A percentile compares a stretch with the other conserved stretches of the same genome.
Conservation (phyloP, 2,329 filamentous ascomycete species). For the Neofusicoccum umdonicola region DNA sequence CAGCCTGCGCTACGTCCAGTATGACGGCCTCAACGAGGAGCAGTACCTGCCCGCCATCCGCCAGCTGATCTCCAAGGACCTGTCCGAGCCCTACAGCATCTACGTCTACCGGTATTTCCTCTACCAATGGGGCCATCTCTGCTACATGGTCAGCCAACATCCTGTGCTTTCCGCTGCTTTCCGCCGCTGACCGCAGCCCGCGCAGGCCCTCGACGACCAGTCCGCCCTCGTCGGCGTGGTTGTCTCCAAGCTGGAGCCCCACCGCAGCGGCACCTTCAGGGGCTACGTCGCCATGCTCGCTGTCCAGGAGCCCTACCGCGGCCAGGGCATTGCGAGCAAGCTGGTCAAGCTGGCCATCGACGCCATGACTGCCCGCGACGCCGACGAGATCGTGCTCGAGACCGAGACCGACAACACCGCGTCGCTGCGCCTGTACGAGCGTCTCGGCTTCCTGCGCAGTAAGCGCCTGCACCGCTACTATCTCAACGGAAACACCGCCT, state of each 20-base stretch:
- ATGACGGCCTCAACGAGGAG: constrained; percentile 58
- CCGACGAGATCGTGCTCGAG: constrained; percentile 93
- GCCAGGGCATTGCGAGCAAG: constrained; percentile 79
- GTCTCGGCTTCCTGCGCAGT: constrained; percentile 84
- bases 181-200: constrained; percentile 2
- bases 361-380: constrained; percentile 77
- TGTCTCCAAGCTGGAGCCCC: constrained; percentile 89
- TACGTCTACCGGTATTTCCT: constrained; percentile 99
- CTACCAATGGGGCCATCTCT: constrained; percentile 97
- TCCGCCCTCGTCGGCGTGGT: constrained; percentile 80
- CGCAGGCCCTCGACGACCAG: constrained; percentile 33
- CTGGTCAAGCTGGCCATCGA: constrained; percentile 90
- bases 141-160: constrained; percentile 69
- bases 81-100: constrained; percentile 98
- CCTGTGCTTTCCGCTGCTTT: neutral
- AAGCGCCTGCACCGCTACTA: constrained; percentile 96
- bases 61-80: constrained; percentile 88
- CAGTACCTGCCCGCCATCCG: constrained; percentile 81
- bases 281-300: constrained; percentile 99
- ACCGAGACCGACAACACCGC: constrained; percentile 91
- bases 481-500: constrained; percentile 92
- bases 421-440: constrained; percentile 89
- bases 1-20: constrained; percentile 58
- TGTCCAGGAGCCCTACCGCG: constrained; percentile 76
- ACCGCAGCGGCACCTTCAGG: constrained; percentile 79